Evolutionary conservation across 2,329 filamentous ascomycete genomes (phyloP).

Genomic region (Camillea tinctor): DNA sequence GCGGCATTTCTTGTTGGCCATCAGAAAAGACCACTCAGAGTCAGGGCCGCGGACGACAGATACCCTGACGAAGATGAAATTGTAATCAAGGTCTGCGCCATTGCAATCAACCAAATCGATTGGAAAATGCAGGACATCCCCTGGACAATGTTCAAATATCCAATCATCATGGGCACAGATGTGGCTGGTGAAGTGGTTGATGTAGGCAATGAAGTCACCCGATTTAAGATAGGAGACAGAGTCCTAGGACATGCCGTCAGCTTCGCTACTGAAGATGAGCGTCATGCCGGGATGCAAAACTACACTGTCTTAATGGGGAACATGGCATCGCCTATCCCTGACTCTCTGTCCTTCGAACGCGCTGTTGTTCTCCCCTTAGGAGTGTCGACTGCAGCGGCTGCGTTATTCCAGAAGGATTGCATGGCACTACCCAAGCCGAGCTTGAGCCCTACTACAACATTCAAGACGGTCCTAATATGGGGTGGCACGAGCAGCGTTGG

Average conservation of each 20-base stretch:
- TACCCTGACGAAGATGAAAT: slow-evolving; percentile 24
- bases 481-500: slow-evolving; percentile 45
- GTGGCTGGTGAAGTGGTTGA: slow-evolving; percentile 35
- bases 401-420: slow-evolving; percentile 21
- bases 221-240: slow-evolving; percentile 35
- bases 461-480: slow-evolving; percentile 35
- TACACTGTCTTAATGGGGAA: slow-evolving; percentile 21
- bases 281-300: slow-evolving; percentile 27
- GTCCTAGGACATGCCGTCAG: slow-evolving; percentile 29
- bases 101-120: slow-evolving; percentile 37
- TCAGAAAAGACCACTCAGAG: slow-evolving; percentile 7
- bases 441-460: slow-evolving; percentile 3
- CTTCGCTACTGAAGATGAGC: slow-evolving; percentile 17
- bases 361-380: slow-evolving; percentile 30
- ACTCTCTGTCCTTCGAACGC: slow-evolving; percentile 21
- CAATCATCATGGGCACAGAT: slow-evolving; percentile 34
- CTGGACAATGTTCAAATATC: slow-evolving; percentile 34
- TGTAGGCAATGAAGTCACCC: slow-evolving; percentile 26
- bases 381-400: slow-evolving; percentile 28
- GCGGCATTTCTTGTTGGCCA: slow-evolving; percentile 9
- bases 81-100: slow-evolving; percentile 29
- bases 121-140: slow-evolving; percentile 25
- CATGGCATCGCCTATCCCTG: slow-evolving; percentile 22
- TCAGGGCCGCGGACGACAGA: slow-evolving; percentile 10
- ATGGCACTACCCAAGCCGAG: slow-evolving; percentile 22